Conservation (phyloP, 225 moss, liverwort and hornwort genomes). For the Bryoerythrophyllum caledonicum region DNA sequence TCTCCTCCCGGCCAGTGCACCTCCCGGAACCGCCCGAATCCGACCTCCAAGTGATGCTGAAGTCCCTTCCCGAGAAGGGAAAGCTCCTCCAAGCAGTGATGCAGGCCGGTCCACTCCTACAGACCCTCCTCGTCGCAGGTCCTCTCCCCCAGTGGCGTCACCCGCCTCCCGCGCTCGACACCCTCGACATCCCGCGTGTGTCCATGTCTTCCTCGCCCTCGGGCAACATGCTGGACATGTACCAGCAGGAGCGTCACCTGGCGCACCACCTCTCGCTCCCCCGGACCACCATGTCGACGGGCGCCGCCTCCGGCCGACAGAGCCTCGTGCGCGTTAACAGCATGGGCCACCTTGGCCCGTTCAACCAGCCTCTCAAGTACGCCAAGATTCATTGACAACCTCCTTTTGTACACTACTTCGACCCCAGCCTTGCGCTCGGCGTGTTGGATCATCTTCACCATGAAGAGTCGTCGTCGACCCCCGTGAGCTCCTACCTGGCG, state of each 20-base stretch:
- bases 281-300: slow-evolving; percentile 51
- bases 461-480: slow-evolving; percentile 30
- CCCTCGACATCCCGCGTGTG: slow-evolving; percentile 80
- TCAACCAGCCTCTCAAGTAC: slow-evolving; percentile 56
- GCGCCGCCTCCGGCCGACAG: slow-evolving; percentile 35
- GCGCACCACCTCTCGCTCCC: slow-evolving; percentile 52
- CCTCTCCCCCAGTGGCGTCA: slow-evolving; percentile 88
- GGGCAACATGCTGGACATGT: slow-evolving; percentile 38
- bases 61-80: slow-evolving; percentile 81
- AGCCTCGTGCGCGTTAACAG: slow-evolving; percentile 53
- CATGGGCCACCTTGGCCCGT: slow-evolving; percentile 56
- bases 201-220: slow-evolving; percentile 72
- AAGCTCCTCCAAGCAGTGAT: slow-evolving; percentile 87
- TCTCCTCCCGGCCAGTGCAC: slow-evolving; percentile 62
- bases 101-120: slow-evolving; percentile 75
- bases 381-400: slow-evolving; percentile 55
- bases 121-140: slow-evolving; percentile 75
- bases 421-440: slow-evolving; percentile 48
- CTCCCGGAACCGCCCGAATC: slow-evolving; percentile 92
- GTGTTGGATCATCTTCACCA: slow-evolving; percentile 34
- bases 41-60: slow-evolving; percentile 82
- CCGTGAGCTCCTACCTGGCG: slow-evolving; percentile 31
- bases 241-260: slow-evolving; percentile 44
- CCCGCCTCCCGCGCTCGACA: slow-evolving; percentile 76
- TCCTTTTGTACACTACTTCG: slow-evolving; percentile 47